Evolutionary conservation across 179 eudicot genomes (phyloP).

Genomic region (Nepenthes alata): DNA sequence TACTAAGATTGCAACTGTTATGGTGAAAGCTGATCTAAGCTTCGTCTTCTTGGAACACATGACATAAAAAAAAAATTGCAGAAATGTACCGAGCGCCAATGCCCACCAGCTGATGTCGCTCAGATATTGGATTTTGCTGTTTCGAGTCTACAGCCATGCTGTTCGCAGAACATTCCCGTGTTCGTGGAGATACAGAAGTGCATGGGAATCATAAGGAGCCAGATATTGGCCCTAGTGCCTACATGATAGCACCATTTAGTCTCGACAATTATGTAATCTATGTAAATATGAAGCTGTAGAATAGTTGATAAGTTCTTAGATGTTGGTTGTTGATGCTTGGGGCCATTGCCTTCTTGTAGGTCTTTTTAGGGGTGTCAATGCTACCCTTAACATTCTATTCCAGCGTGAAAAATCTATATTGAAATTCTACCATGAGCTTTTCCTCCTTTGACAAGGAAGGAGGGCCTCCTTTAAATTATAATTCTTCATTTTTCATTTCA

Average conservation of each 20-base stretch:
- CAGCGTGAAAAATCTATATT: no score
- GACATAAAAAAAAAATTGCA: conserved; percentile 24
- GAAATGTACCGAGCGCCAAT: conserved; percentile 90
- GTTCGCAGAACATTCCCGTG: conserved; percentile 62
- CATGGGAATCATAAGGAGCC: conserved; percentile 83
- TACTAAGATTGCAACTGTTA: no score
- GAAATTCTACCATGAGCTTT: no score
- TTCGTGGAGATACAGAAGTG: conserved; percentile 87
- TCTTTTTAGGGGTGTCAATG: no score
- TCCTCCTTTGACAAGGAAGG: no score
- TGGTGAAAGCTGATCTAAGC: neutral
- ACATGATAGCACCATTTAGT: conserved; percentile 24
- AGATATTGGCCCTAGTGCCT: conserved; percentile 85
- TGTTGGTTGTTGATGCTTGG: no score
- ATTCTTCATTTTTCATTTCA: no score
- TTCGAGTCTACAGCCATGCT: conserved; percentile 62
- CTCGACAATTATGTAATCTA: conserved; percentile 12
- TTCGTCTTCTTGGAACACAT: neutral
- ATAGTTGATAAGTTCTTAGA: neutral
- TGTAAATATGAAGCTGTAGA: conserved; percentile 23
- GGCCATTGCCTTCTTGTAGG: no score
- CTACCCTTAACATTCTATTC: no score
- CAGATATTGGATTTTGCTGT: conserved; percentile 73
- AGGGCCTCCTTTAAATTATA: no score
- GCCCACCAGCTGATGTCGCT: conserved; percentile 91